phyloP scores from a whole-genome alignment of 1,139 yeast species.

The Suhomyces bribrorum region DNA sequence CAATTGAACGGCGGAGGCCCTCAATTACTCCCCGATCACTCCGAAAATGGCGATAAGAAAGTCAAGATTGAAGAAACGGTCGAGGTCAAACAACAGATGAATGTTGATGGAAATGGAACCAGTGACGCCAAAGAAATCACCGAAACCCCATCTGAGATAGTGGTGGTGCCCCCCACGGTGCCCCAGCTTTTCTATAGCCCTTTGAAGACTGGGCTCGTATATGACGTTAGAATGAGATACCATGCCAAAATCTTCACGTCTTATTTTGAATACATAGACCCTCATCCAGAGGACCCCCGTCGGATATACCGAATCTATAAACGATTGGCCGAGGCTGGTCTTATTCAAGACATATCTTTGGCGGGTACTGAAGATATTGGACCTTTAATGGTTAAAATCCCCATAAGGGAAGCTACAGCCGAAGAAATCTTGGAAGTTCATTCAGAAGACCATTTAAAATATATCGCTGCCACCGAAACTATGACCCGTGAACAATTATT shows the following conservation, averaged over 20 bases:
- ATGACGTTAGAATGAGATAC: constrained; percentile 96
- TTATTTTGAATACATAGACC: constrained; percentile 91
- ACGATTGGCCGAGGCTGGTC: constrained; percentile 90
- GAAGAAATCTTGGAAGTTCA: constrained; percentile 90
- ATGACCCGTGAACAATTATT: constrained; percentile 80
- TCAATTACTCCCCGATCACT: neutral
- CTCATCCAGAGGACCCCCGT: constrained; percentile 99
- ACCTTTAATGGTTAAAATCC: constrained; percentile 84
- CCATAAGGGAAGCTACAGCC: constrained; percentile 82
- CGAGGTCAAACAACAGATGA: no score
- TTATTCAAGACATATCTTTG: constrained; percentile 77
- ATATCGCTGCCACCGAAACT: constrained; percentile 69
- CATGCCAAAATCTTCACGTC: constrained; percentile 94
- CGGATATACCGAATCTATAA: constrained; percentile 92
- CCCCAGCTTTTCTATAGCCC: constrained; percentile 68
- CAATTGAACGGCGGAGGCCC: constrained; percentile 1
- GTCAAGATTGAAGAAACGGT: neutral
- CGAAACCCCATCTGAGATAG: constrained; percentile 18
- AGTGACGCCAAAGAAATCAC: neutral
- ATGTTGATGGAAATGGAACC: neutral
- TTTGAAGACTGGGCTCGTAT: constrained; percentile 88
- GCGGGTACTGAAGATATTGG: constrained; percentile 84
- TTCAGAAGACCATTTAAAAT: constrained; percentile 74
- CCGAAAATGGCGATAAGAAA: constrained; percentile 4
- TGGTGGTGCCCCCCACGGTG: constrained; percentile 55